phyloP scores from a whole-genome alignment of 805 yeast species.

The Naumovozyma dairenensis region DNA sequence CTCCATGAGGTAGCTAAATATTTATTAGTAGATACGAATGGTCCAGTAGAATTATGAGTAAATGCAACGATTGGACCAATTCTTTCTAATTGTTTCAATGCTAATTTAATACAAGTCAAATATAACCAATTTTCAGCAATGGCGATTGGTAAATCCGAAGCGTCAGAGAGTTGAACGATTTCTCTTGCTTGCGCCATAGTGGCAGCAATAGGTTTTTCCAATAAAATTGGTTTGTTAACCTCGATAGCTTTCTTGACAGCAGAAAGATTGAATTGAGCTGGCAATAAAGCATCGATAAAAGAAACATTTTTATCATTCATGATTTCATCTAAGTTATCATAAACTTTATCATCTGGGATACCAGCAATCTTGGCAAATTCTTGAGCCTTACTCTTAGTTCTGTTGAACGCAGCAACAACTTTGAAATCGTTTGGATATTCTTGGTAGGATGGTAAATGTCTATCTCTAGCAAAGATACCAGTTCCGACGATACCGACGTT shows the following conservation, averaged over 20 bases:
- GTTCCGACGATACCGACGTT: conserved; percentile 69
- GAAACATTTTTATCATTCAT: conserved; percentile 60
- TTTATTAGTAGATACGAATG: conserved; percentile 50
- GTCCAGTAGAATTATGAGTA: conserved; percentile 65
- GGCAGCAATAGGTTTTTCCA: conserved; percentile 93
- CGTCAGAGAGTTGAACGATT: conserved; percentile 56
- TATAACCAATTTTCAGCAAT: conserved; percentile 84
- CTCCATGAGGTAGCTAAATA: conserved; percentile 77
- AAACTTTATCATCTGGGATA: conserved; percentile 41
- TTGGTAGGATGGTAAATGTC: conserved; percentile 68
- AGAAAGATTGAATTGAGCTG: conserved; percentile 71
- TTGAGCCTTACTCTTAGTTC: conserved; percentile 78
- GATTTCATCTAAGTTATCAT: conserved; percentile 52
- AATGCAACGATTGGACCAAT: conserved; percentile 68
- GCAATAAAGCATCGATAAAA: conserved; percentile 75
- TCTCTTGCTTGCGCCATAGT: conserved; percentile 69
- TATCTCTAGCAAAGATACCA: conserved; percentile 79
- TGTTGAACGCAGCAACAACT: conserved; percentile 66
- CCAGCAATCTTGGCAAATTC: conserved; percentile 59
- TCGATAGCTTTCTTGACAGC: conserved; percentile 62
- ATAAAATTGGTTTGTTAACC: conserved; percentile 64
- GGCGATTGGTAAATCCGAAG: conserved; percentile 57
- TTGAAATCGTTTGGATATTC: conserved; percentile 41
- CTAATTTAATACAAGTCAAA: conserved; percentile 44
- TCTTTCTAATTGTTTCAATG: conserved; percentile 50